Evolutionary conservation across 352 stramenopile genomes (phyloP).

Genomic region (Globisporangium uncinulatum): DNA sequence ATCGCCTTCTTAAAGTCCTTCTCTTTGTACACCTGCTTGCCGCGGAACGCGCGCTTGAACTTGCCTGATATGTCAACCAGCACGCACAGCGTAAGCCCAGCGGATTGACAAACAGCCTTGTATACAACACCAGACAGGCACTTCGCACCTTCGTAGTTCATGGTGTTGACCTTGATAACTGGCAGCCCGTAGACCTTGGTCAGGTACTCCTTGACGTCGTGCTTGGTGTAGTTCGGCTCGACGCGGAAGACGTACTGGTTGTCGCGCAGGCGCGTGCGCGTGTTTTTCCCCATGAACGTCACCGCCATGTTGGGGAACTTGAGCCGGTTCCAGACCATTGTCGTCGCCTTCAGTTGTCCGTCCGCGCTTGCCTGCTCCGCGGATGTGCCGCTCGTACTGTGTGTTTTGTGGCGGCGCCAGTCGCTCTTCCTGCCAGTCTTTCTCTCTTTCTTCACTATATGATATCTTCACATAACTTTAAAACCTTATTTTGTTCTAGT

Average conservation of each 20-base stretch:
- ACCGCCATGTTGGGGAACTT: slow-evolving; percentile 87
- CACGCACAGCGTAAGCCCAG: background rate
- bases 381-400: background rate
- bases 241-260: slow-evolving; percentile 92
- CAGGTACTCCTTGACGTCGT: slow-evolving; percentile 97
- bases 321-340: slow-evolving; percentile 81
- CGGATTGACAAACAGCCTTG: background rate
- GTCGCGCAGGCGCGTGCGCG: slow-evolving; percentile 60
- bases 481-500: background rate
- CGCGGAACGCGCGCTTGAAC: slow-evolving; percentile 85
- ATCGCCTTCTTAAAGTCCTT: slow-evolving; percentile 93
- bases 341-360: slow-evolving; percentile 3
- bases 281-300: slow-evolving; percentile 84
- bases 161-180: slow-evolving; percentile 93
- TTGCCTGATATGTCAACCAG: slow-evolving; percentile 46
- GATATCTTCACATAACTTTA: background rate
- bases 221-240: slow-evolving; percentile 94
- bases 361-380: no score
- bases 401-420: background rate
- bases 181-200: slow-evolving; percentile 95
- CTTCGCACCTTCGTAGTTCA: slow-evolving; percentile 90
- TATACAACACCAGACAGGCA: slow-evolving; percentile 8
- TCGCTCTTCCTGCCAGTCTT: background rate
- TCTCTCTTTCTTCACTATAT: background rate
- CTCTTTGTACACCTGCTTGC: slow-evolving; percentile 88